Base-by-base conservation (phyloP, 139 green algal species). In the Trebouxia sp. region DNA sequence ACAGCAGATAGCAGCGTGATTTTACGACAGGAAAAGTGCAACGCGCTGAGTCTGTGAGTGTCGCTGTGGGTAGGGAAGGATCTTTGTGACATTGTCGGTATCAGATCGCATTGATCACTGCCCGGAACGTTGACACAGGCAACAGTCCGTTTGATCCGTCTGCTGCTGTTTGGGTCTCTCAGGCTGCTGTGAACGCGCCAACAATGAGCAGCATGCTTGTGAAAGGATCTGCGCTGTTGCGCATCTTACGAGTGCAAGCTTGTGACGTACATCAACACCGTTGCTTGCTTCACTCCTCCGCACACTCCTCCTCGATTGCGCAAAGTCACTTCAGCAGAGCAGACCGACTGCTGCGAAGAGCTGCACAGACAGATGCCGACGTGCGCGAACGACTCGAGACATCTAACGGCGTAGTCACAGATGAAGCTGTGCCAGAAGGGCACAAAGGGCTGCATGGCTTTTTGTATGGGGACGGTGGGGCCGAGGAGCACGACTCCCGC, bases 401-500 rank as follows among this genome's bases (percentile, higher is more conserved):
- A 17, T 26, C 39, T 47, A 37, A 39, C 5, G 76, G 76, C 12
- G 85, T 91, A 5, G 76, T 89, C 24, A 94, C 87, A n/a, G 93
- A 97, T 76, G 80, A 80, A 1, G 85, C 81, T 17, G 92, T 97
- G n/a, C 93, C 93, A 17, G 92, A 97, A 38, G 94, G 89, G 1
- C 94, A 98, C 82, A 83, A 90, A 39, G 90, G 87, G 0, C 85
- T 98, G 32, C 94, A 98, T 75, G 78, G 78, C 30, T 87, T 89
- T 17, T 82, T 98, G 11, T 98, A 98, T 67, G 94, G 94, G 22
- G 87, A 93, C 12, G 87, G 82, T 1, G 92, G 92, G 3, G 91
- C 89, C 0, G 91, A 92, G 75, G 89, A 84, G 3, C 87, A 92
- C 30, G 75, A 80, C 8, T 30, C 10, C 37, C 62, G 10, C 48